A percentile compares a stretch with the other conserved stretches of the same genome.
Evolutionary conservation across 2,329 filamentous ascomycete species (phyloP).

Genomic region (Monilinia polystroma): DNA sequence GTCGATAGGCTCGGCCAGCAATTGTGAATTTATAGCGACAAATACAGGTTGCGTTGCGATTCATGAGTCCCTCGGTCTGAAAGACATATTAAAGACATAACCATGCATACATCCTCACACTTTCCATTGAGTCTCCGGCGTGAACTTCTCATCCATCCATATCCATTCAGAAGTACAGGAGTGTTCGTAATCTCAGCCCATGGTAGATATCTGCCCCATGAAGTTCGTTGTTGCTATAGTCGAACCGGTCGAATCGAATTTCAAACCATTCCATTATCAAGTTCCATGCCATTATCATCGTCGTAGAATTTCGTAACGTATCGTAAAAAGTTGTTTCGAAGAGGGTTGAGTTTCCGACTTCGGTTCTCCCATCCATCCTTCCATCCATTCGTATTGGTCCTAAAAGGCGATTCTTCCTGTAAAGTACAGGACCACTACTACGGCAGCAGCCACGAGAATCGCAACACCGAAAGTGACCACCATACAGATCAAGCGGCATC

Average conservation of each 20-base stretch:
- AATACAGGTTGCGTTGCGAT: not conserved
- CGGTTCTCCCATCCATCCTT: conserved; percentile 1
- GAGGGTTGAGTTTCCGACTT: not conserved
- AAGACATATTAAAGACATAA: conserved; percentile 12
- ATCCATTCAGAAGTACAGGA: not conserved
- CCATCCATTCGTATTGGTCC: not conserved
- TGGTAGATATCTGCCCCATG: not conserved
- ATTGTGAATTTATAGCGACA: conserved; percentile 11
- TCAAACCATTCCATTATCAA: not conserved
- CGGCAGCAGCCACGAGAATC: conserved; percentile 32
- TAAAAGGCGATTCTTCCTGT: conserved; percentile 24
- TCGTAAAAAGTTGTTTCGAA: conserved; percentile 12
- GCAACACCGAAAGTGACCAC: conserved; percentile 32
- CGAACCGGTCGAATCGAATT: conserved; percentile 5
- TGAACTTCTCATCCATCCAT: not conserved
- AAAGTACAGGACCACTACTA: conserved; percentile 37
- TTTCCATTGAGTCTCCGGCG: not conserved
- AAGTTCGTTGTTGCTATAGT: not conserved
- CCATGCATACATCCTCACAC: conserved; percentile 10
- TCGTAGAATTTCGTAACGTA: conserved; percentile 14
- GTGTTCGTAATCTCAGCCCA: not conserved
- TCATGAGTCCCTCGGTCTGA: not conserved
- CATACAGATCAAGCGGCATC: conserved; percentile 33
- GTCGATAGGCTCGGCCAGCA: not conserved
- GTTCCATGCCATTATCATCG: conserved; percentile 17